Evolutionary conservation across 2,329 filamentous ascomycete genomes (phyloP).

Genomic region (Colletotrichum aenigma): DNA sequence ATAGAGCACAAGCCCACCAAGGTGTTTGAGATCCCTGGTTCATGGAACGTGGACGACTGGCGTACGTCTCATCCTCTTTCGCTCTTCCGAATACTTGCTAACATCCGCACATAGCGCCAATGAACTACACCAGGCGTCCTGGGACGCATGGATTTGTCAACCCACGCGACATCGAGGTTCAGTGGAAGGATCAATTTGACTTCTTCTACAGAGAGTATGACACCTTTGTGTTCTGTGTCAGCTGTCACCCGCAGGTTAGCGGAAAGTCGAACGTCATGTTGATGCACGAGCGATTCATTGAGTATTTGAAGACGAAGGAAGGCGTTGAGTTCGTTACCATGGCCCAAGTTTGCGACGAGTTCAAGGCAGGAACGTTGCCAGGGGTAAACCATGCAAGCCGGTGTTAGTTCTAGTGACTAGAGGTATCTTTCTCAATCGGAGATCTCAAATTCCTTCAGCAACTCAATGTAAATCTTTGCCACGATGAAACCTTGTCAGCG

Average conservation of each 20-base stretch:
- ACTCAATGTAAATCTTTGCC: no score
- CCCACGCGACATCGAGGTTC: constrained; percentile 39
- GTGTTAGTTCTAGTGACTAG: not conserved
- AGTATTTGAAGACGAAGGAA: constrained; percentile 47
- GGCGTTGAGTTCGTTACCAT: constrained; percentile 40
- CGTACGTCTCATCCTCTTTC: not conserved
- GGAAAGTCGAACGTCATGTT: constrained; percentile 50
- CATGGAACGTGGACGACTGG: constrained; percentile 11
- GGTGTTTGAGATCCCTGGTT: constrained; percentile 49
- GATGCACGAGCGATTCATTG: constrained; percentile 50
- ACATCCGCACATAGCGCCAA: not conserved
- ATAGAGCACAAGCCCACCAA: constrained; percentile 24
- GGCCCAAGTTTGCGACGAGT: constrained; percentile 5
- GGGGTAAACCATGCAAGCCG: constrained; percentile 8
- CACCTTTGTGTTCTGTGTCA: constrained; percentile 50
- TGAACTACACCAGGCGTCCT: not conserved
- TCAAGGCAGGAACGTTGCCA: constrained; percentile 9
- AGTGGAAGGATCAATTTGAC: constrained; percentile 52
- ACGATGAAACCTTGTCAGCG: no score
- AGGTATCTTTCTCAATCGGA: no score
- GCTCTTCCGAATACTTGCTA: not conserved
- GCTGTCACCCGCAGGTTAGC: constrained; percentile 50
- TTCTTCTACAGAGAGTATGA: constrained; percentile 49
- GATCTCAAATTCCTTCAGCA: no score
- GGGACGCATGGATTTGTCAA: constrained; percentile 43